These are phyloP conservation scores for Verticillium dahliae DNA, from an alignment of 2,329 filamentous ascomycete genomes.

Conservation along the genomic window DNA sequence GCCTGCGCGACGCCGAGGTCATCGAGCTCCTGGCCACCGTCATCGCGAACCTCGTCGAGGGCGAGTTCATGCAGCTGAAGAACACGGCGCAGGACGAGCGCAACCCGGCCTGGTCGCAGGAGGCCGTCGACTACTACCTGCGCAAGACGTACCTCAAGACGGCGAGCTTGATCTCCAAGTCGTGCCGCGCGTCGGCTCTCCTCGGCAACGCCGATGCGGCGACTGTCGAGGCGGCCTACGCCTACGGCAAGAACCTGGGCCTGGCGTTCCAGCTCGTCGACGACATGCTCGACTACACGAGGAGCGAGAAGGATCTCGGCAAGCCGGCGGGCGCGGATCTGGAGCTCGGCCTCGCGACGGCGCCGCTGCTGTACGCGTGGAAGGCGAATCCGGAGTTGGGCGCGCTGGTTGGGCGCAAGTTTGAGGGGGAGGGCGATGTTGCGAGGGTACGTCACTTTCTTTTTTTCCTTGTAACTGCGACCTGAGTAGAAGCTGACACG, in stretches of 20 bases:
- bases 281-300: constrained; percentile 95
- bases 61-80: constrained; percentile 99
- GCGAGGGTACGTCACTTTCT: constrained; percentile 55
- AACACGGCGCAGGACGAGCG: constrained; percentile 88
- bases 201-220: constrained; percentile 69
- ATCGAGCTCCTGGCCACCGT: constrained; percentile 92
- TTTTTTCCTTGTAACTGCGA: constrained; percentile 3
- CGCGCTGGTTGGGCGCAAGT: constrained; percentile 85
- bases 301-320: constrained; percentile 75
- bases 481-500: constrained; percentile 9
- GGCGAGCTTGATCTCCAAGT: constrained; percentile 92
- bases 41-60: constrained; percentile 95
- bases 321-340: constrained; percentile 94
- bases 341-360: constrained; percentile 87
- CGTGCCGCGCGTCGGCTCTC: constrained; percentile 82
- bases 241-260: constrained; percentile 88
- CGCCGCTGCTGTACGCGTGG: constrained; percentile 93
- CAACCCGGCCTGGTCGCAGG: constrained; percentile 78
- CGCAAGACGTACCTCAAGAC: constrained; percentile 99
- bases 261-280: constrained; percentile 96
- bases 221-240: constrained; percentile 85
- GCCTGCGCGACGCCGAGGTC: constrained; percentile 87
- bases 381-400: constrained; percentile 80
- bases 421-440: constrained; percentile 77
- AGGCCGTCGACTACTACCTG: constrained; percentile 86